Evolutionary conservation across 257 asterid genomes (phyloP).

Genomic region (Solanum chmielewskii): DNA sequence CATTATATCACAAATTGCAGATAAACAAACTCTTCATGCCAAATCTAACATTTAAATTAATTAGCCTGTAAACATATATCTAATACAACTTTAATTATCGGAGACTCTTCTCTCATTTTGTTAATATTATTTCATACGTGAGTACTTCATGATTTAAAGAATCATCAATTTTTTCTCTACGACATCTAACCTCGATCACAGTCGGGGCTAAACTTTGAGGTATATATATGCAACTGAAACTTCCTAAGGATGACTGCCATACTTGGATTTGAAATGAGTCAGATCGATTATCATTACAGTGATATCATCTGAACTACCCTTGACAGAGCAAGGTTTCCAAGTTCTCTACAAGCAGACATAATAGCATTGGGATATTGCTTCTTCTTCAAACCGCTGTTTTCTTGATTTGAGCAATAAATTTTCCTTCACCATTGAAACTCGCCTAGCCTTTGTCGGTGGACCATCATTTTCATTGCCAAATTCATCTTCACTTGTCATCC

Average conservation of each 20-base stretch:
- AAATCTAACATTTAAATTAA: not conserved
- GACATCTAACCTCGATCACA: not conserved
- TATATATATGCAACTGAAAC: not conserved
- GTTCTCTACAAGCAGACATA: conserved; percentile 57
- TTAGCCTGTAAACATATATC: not conserved
- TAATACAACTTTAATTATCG: not conserved
- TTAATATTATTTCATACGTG: not conserved
- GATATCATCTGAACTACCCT: conserved; percentile 80
- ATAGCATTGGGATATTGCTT: conserved; percentile 18
- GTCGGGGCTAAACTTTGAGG: not conserved
- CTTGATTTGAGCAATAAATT: not conserved
- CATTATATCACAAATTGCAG: not conserved
- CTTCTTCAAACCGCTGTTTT: conserved; percentile 20
- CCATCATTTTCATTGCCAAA: conserved; percentile 27
- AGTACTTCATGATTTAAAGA: not conserved
- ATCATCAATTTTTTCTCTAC: not conserved
- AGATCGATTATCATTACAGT: conserved; percentile 71
- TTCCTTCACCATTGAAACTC: conserved; percentile 14
- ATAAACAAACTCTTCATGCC: not conserved
- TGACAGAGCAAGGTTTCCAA: conserved; percentile 46
- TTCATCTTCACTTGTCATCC: conserved; percentile 21
- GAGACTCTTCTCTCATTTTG: not conserved
- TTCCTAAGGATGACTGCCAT: not conserved
- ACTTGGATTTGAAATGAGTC: conserved; percentile 7
- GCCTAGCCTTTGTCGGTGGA: conserved; percentile 45